phyloP scores from a whole-genome alignment of 1,284 basidiomycete genomes.

The Polyporus tsugae region DNA sequence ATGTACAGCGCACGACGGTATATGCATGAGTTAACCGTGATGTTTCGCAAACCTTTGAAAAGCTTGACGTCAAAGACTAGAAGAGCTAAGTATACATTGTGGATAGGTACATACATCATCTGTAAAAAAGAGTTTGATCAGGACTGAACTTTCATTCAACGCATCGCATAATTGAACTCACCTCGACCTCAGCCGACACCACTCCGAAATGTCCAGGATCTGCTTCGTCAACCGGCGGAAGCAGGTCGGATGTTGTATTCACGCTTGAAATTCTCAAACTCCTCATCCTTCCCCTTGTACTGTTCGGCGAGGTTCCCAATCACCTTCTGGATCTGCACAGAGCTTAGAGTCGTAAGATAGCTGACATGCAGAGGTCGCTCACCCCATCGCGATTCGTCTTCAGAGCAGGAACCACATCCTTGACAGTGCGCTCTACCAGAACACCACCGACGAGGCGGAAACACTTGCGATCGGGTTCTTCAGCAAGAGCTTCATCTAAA shows the following conservation, averaged over 20 bases:
- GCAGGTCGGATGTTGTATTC: conserved; percentile 84
- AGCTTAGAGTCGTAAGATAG: conserved; percentile 13
- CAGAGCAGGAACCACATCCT: conserved; percentile 92
- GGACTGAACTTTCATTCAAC: not conserved
- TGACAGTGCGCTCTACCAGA: conserved; percentile 94
- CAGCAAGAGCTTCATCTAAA: conserved; percentile 77
- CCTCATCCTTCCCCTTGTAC: conserved; percentile 88
- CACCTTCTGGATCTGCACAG: conserved; percentile 79
- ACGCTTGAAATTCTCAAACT: conserved; percentile 84
- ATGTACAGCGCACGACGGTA: not conserved
- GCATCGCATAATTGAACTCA: not conserved
- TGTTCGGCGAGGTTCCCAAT: conserved; percentile 80
- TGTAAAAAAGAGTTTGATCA: not conserved
- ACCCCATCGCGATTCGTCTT: conserved; percentile 89
- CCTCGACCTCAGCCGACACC: not conserved
- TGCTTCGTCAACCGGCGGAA: conserved; percentile 22
- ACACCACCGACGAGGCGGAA: conserved; percentile 97
- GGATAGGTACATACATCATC: not conserved
- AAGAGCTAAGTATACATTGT: not conserved
- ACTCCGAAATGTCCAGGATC: not conserved
- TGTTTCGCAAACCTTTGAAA: not conserved
- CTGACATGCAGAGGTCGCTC: conserved; percentile 38
- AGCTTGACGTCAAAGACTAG: not conserved
- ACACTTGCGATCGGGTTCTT: conserved; percentile 92
- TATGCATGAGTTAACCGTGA: not conserved